Evolutionary conservation across 2,329 filamentous ascomycete genomes (phyloP).

Genomic region (Grosmannia huntii): DNA sequence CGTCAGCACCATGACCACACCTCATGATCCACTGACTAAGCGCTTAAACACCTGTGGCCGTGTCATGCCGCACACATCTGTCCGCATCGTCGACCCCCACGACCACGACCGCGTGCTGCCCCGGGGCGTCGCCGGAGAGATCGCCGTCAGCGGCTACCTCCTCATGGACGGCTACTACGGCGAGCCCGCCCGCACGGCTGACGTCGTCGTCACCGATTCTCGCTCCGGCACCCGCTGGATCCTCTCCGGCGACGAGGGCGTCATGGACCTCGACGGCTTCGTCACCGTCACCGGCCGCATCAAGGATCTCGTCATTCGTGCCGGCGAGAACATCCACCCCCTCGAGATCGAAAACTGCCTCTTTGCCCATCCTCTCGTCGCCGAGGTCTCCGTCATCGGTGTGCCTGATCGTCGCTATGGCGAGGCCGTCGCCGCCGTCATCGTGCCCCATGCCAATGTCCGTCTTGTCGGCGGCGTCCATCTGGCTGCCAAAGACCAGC

Average conservation of each 20-base stretch:
- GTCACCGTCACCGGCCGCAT: slow-evolving; percentile 81
- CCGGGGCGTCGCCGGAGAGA: slow-evolving; percentile 59
- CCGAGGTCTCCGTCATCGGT: slow-evolving; percentile 73
- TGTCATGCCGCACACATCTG: slow-evolving; percentile 67
- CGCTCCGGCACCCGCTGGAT: slow-evolving; percentile 53
- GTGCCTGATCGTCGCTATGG: slow-evolving; percentile 72
- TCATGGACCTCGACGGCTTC: slow-evolving; percentile 73
- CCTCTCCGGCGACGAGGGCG: slow-evolving; percentile 83
- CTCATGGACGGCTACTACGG: slow-evolving; percentile 86
- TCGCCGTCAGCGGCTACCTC: slow-evolving; percentile 72
- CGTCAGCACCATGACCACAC: slow-evolving; percentile 70
- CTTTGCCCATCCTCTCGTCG: slow-evolving; percentile 55
- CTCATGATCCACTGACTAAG: slow-evolving; percentile 59
- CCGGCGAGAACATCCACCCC: slow-evolving; percentile 92
- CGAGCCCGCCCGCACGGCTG: slow-evolving; percentile 55
- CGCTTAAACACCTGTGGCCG: slow-evolving; percentile 65
- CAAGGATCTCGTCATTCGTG: slow-evolving; percentile 91
- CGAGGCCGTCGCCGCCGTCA: slow-evolving; percentile 76
- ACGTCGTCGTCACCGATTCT: slow-evolving; percentile 24
- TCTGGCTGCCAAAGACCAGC: slow-evolving; percentile 1
- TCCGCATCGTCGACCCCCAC: slow-evolving; percentile 61
- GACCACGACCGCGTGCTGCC: slow-evolving; percentile 48
- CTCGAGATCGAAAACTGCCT: slow-evolving; percentile 85
- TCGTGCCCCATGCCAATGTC: slow-evolving; percentile 39
- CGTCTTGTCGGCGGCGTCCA: slow-evolving; percentile 15